Evolutionary conservation across 2,329 filamentous ascomycete genomes (phyloP).

Genomic region (Pyrenochaeta sp.): DNA sequence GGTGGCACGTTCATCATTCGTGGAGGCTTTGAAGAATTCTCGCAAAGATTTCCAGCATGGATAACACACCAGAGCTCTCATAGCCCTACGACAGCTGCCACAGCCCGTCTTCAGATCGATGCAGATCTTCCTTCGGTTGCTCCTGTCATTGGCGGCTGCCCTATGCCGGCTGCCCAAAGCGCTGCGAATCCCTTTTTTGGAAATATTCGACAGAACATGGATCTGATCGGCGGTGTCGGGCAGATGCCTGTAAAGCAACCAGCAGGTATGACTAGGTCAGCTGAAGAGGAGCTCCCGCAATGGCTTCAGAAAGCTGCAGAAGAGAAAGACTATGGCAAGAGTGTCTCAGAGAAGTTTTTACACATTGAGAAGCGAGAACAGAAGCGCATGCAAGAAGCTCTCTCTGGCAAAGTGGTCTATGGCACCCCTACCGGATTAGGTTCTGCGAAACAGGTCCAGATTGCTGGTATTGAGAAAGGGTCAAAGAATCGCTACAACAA

Average conservation of each 20-base stretch:
- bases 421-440: conserved; percentile 54
- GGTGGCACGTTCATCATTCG: conserved; percentile 78
- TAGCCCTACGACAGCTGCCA: conserved; percentile 28
- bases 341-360: conserved; percentile 83
- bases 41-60: conserved; percentile 69
- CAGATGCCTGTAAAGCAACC: conserved; percentile 73
- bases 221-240: conserved; percentile 90
- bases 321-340: conserved; percentile 75
- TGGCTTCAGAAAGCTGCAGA: conserved; percentile 80
- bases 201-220: conserved; percentile 97
- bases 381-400: conserved; percentile 87
- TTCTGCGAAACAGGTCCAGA: conserved; percentile 65
- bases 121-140: conserved; percentile 62
- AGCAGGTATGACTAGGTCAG: conserved; percentile 56
- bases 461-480: conserved; percentile 94
- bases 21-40: conserved; percentile 82
- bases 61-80: conserved; percentile 57
- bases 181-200: conserved; percentile 89
- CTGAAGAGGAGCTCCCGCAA: conserved; percentile 67
- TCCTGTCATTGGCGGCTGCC: conserved; percentile 88
- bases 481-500: conserved; percentile 98
- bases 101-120: conserved; percentile 33
- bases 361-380: conserved; percentile 86
- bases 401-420: conserved; percentile 68
- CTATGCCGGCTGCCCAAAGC: conserved; percentile 74